Conservation (phyloP, 140 eudicot genomes). For the Cichorium intybus region DNA sequence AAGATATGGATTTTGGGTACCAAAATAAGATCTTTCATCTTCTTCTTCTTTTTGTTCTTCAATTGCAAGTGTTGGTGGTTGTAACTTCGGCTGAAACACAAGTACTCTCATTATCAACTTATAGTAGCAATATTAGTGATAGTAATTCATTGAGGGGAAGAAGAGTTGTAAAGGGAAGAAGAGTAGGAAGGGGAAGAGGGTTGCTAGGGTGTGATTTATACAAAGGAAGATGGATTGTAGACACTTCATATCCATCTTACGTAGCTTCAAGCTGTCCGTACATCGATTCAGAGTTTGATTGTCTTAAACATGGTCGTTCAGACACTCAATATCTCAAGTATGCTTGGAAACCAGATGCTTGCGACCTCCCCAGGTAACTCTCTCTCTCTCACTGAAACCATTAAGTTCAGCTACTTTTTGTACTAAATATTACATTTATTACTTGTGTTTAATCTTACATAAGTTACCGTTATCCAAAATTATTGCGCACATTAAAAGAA, state of each 20-base stretch:
- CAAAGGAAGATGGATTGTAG: slow-evolving; percentile 65
- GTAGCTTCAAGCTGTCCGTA: slow-evolving; percentile 63
- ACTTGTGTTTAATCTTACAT: neutral
- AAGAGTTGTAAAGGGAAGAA: slow-evolving; percentile 16
- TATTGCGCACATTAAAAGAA: slow-evolving; percentile 28
- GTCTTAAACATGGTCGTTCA: slow-evolving; percentile 77
- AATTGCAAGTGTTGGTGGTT: slow-evolving; percentile 21
- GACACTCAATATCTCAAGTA: slow-evolving; percentile 71
- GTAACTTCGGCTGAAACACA: slow-evolving; percentile 33
- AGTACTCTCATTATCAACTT: slow-evolving; percentile 20
- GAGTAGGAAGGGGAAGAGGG: slow-evolving; percentile 26
- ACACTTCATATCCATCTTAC: slow-evolving; percentile 60
- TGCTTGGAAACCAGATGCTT: slow-evolving; percentile 74
- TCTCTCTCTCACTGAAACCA: slow-evolving; percentile 12
- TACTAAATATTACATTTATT: neutral
- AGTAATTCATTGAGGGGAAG: slow-evolving; percentile 19
- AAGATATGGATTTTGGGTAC: slow-evolving; percentile 49
- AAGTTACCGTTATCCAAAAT: slow-evolving; percentile 17
- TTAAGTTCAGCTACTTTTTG: neutral
- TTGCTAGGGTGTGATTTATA: slow-evolving; percentile 59
- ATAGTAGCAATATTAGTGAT: slow-evolving; percentile 17
- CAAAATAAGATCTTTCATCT: slow-evolving; percentile 24
- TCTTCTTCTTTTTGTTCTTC: slow-evolving; percentile 16
- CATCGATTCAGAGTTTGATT: slow-evolving; percentile 75
- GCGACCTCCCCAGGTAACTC: slow-evolving; percentile 66